phyloP scores from a whole-genome alignment of 176 grass and related monocot genomes.

The Phyllostachys edulis region DNA sequence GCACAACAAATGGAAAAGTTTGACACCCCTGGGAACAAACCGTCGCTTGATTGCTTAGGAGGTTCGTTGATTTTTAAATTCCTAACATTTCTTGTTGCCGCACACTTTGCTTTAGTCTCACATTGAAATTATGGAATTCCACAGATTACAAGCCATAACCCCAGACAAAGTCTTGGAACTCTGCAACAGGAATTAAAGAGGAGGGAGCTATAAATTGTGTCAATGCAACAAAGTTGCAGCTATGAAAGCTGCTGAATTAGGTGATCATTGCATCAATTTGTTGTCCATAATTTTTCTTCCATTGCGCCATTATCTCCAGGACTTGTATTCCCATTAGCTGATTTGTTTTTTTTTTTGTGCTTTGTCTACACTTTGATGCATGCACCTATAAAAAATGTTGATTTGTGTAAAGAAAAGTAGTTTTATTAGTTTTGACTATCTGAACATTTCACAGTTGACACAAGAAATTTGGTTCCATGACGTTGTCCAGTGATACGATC shows the following conservation, averaged over 20 bases:
- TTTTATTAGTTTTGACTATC: constrained; percentile 10
- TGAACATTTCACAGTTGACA: neutral
- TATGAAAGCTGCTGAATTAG: constrained; percentile 86
- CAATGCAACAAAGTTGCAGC: constrained; percentile 82
- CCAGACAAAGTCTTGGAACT: constrained; percentile 23
- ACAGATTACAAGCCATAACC: constrained; percentile 34
- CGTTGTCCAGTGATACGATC: neutral
- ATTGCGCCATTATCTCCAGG: constrained; percentile 2
- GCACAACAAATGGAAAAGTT: constrained; percentile 32
- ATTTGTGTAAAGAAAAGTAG: neutral
- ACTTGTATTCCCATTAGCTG: neutral
- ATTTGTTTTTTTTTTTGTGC: constrained; percentile 26
- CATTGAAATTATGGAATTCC: constrained; percentile 16
- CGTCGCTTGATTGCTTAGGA: constrained; percentile 7
- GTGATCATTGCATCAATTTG: constrained; percentile 26
- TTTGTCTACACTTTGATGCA: constrained; percentile 12
- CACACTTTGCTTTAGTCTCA: constrained; percentile 2
- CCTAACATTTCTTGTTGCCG: constrained; percentile 21
- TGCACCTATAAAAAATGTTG: constrained; percentile 26
- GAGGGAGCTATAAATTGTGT: constrained; percentile 38
- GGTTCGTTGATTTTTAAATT: constrained; percentile 24
- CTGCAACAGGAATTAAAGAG: constrained; percentile 22
- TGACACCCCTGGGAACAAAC: constrained; percentile 13
- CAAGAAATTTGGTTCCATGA: constrained; percentile 1
- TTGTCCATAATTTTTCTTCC: constrained; percentile 14